phyloP scores from a whole-genome alignment of 2,329 filamentous ascomycete genomes.

The Botrytis byssoidea region DNA sequence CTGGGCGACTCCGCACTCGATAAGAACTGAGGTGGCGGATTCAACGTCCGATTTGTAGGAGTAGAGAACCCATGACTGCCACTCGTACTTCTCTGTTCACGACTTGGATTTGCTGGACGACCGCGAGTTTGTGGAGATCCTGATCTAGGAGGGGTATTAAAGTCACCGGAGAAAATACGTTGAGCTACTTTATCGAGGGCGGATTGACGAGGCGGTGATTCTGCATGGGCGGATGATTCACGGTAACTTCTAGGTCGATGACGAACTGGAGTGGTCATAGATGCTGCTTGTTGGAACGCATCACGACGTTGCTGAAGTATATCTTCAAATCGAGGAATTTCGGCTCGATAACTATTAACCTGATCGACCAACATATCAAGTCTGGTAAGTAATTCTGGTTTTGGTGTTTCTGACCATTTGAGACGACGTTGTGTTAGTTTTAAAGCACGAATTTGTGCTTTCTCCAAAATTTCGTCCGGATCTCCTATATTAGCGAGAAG shows the following conservation, averaged over 20 bases:
- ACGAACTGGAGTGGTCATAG: slow-evolving; percentile 36
- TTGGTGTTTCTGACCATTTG: slow-evolving; percentile 50
- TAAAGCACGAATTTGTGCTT: slow-evolving; percentile 48
- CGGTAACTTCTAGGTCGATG: slow-evolving; percentile 45
- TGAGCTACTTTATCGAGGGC: slow-evolving; percentile 62
- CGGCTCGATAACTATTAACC: slow-evolving; percentile 58
- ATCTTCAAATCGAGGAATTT: slow-evolving; percentile 70
- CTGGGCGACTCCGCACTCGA: slow-evolving; percentile 30
- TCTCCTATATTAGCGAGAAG: slow-evolving; percentile 25
- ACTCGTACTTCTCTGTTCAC: slow-evolving; percentile 28
- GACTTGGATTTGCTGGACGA: slow-evolving; percentile 28
- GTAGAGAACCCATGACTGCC: slow-evolving; percentile 32
- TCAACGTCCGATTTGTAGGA: slow-evolving; percentile 27
- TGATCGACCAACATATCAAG: slow-evolving; percentile 62
- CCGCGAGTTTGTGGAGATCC: slow-evolving; percentile 37
- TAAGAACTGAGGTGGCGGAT: slow-evolving; percentile 32
- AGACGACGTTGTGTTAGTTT: slow-evolving; percentile 54
- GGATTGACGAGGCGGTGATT: slow-evolving; percentile 54
- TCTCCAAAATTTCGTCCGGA: slow-evolving; percentile 42
- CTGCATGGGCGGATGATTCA: slow-evolving; percentile 47
- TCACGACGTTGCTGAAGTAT: slow-evolving; percentile 64
- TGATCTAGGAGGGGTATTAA: slow-evolving; percentile 36
- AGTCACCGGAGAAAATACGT: slow-evolving; percentile 55
- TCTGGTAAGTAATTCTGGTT: slow-evolving; percentile 55
- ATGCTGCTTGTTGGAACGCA: slow-evolving; percentile 59